Conservation (phyloP, 129 eudicot genomes). For the Pittosporum tobira region DNA sequence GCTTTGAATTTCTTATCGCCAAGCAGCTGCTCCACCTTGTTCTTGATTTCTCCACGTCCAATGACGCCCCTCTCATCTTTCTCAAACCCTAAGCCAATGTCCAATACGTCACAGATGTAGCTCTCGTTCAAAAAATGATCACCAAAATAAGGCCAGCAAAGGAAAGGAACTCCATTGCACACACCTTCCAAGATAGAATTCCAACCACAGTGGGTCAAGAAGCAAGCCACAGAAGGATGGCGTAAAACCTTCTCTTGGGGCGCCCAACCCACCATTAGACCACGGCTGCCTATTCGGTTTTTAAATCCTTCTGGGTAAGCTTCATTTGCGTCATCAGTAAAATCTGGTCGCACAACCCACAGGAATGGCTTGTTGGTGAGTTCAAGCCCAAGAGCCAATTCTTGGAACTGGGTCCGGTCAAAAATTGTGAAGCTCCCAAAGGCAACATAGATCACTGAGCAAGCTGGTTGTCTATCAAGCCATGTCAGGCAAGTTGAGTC, state of each 20-base stretch:
- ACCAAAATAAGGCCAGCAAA: slow-evolving; percentile 34
- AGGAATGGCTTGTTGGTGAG: no score
- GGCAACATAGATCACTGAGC: no score
- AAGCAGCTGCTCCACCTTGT: slow-evolving; percentile 5
- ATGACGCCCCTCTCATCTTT: background rate
- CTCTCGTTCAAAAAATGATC: slow-evolving; percentile 24
- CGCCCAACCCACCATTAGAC: slow-evolving; percentile 31
- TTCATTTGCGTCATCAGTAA: slow-evolving; percentile 7
- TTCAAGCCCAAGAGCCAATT: slow-evolving; percentile 28
- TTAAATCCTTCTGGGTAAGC: no score
- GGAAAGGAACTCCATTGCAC: slow-evolving; percentile 24
- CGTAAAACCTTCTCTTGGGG: no score
- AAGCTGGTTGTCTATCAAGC: no score
- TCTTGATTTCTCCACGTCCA: background rate
- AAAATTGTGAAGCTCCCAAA: slow-evolving; percentile 12
- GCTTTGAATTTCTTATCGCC: background rate
- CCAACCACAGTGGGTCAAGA: slow-evolving; percentile 34
- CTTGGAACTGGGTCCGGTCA: slow-evolving; percentile 14
- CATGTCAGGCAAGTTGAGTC: slow-evolving; percentile 17
- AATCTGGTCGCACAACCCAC: slow-evolving; percentile 17
- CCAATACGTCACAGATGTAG: slow-evolving; percentile 19
- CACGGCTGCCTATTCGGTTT: slow-evolving; percentile 13
- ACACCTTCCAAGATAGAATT: slow-evolving; percentile 29
- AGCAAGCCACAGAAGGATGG: no score
- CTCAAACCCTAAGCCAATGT: slow-evolving; percentile 16